Conservation (phyloP, 495 filamentous ascomycete genomes). For the Parmelia sp. region DNA sequence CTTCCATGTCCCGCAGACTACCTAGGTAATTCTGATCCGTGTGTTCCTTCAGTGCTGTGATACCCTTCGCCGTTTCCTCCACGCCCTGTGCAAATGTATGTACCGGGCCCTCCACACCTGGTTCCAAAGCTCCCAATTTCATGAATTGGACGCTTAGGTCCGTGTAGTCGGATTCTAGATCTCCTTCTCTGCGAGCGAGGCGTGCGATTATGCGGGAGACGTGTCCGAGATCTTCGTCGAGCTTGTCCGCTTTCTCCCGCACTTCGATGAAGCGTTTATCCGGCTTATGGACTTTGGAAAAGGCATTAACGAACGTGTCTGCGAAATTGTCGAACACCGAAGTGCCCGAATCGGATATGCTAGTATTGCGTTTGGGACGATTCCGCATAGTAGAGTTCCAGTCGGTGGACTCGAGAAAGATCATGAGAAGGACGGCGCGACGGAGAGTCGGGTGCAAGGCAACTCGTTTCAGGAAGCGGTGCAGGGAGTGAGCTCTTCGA, state of each 20-base stretch:
- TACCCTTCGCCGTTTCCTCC: conserved; percentile 69
- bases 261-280: conserved; percentile 94
- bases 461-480: conserved; percentile 83
- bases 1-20: conserved; percentile 85
- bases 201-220: conserved; percentile 90
- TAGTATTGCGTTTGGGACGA: conserved; percentile 57
- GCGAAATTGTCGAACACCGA: conserved; percentile 90
- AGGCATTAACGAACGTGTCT: conserved; percentile 95
- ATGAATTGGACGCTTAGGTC: conserved; percentile 92
- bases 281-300: conserved; percentile 90
- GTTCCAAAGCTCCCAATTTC: conserved; percentile 83
- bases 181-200: conserved; percentile 78
- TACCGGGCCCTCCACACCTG: conserved; percentile 72
- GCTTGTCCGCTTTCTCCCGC: conserved; percentile 84
- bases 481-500: conserved; percentile 79
- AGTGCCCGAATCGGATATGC: conserved; percentile 44
- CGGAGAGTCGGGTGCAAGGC: conserved; percentile 85
- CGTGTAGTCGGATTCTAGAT: conserved; percentile 81
- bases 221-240: conserved; percentile 87
- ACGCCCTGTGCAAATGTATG: conserved; percentile 80
- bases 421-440: conserved; percentile 69
- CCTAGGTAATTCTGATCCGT: conserved; percentile 95
- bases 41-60: conserved; percentile 74
- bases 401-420: conserved; percentile 85
- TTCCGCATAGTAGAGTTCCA: conserved; percentile 94